Conservation (phyloP, 306 rosid genomes). For the Prinsepia uniflora region DNA sequence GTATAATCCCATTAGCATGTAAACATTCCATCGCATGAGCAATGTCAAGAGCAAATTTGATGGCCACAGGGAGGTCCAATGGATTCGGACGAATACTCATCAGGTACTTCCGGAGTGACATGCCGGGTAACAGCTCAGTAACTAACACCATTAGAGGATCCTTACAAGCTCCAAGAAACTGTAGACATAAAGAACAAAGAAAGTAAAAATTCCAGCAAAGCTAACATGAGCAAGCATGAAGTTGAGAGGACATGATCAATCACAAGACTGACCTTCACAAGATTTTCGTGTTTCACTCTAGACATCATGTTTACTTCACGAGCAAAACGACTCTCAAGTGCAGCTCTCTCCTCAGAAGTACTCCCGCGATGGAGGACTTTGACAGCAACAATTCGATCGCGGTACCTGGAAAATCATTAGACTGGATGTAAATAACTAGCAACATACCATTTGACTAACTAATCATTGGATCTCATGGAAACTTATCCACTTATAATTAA, state of each 20-base stretch:
- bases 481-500: background rate
- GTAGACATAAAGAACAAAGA: slow-evolving; percentile 32
- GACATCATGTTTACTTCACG: slow-evolving; percentile 98
- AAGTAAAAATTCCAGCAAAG: slow-evolving; percentile 21
- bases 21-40: slow-evolving; percentile 98
- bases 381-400: slow-evolving; percentile 72
- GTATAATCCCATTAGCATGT: slow-evolving; percentile 95
- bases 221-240: slow-evolving; percentile 6
- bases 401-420: slow-evolving; percentile 60
- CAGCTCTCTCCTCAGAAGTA: slow-evolving; percentile 66
- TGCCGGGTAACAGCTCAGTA: slow-evolving; percentile 92
- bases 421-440: slow-evolving; percentile 31
- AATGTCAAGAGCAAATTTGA: slow-evolving; percentile 73
- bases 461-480: too few species aligned
- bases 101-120: slow-evolving; percentile 86
- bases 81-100: slow-evolving; percentile 57
- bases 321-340: slow-evolving; percentile 83
- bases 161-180: slow-evolving; percentile 98
- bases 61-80: slow-evolving; percentile 62
- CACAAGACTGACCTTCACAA: slow-evolving; percentile 68
- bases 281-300: slow-evolving; percentile 87
- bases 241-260: background rate
- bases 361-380: slow-evolving; percentile 89
- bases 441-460: background rate
- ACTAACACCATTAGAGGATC: slow-evolving; percentile 98